Base-by-base conservation (phyloP, 164 flowering plant species). In the Hamamelis virginiana region DNA sequence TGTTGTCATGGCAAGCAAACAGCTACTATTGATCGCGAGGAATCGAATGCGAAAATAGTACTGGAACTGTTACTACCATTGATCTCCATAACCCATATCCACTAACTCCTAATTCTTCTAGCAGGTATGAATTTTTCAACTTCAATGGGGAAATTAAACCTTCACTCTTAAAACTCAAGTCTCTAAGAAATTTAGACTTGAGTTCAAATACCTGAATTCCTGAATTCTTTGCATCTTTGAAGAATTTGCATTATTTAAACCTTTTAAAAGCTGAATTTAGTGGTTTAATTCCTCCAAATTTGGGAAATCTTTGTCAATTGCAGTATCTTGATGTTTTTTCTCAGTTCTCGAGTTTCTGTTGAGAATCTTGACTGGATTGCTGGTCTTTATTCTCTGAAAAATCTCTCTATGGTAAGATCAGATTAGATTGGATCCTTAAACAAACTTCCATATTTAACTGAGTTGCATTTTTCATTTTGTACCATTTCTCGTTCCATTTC, bases 91-190 rank as follows among this genome's bases (percentile, higher is more conserved):
- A 68, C 69, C 69, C 75, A 28, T 47, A 70, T 66, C 73, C 78
- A 33, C 19, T 50, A 22, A 59, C 1, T 4, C 65, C 12, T 22
- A 28, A 28, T 23, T 27, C 71, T 56, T 23, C 59, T n/a, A 26
- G 64, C 48, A 61, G 73, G 80, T 66, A 72, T 65, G 78, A 80
- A 21, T 65, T 61, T 19, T 71, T 74, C 78, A 74, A 74, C 70
- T 67, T 84, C 50, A 67, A 77, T 73, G 82, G 86, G 15, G 69
- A 64, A 43, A 72, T 80, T 47, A 65, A 74, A 22, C 77, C 78
- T 70, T 72, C 79, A 60, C 48, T 80, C 65, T 14, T 47, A 23
- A 66, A 69, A 33, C 80, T 80, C 27, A 48, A 65, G 53, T 68
- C 75, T n/a, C 68, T 80, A 59, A 67, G 59, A 44, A 19, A 64